Evolutionary conservation across 345 rosid species (phyloP).

Genomic region (Citrus mangshanensis): DNA sequence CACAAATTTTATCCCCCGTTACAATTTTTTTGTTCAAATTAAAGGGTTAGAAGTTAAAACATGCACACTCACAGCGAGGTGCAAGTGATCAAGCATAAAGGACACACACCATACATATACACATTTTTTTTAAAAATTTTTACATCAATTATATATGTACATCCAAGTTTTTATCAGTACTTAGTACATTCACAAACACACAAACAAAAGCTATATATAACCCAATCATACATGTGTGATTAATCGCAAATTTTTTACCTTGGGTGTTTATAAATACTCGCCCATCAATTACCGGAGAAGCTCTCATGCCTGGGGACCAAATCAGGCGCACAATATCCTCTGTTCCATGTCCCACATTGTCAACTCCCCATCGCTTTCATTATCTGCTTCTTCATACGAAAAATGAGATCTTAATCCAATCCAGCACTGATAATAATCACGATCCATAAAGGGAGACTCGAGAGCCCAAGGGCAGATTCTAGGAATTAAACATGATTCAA

Average conservation of each 20-base stretch:
- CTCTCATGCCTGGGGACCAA: neutral
- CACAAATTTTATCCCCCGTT: too few species aligned
- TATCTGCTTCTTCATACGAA: slow-evolving; percentile 23
- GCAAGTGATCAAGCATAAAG: too few species aligned
- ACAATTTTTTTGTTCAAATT: too few species aligned
- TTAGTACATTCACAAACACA: neutral
- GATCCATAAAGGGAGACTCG: slow-evolving; percentile 66
- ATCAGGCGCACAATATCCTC: neutral
- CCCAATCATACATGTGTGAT: neutral
- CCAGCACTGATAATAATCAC: slow-evolving; percentile 91
- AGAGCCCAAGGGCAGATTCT: slow-evolving; percentile 86
- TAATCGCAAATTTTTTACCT: neutral
- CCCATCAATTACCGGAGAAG: too few species aligned
- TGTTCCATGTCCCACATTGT: neutral
- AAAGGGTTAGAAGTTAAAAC: too few species aligned
- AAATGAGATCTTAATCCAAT: slow-evolving; percentile 89
- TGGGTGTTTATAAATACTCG: neutral
- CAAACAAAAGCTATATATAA: neutral
- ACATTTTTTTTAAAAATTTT: neutral
- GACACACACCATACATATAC: too few species aligned
- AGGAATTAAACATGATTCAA: slow-evolving; percentile 85
- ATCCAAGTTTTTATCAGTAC: neutral
- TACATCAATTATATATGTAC: neutral
- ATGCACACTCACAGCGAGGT: too few species aligned
- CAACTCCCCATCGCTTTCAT: slow-evolving; percentile 6